Evolutionary conservation across 768 basidiomycete species (phyloP).

Genomic region (Mrakia hoshinonis): DNA sequence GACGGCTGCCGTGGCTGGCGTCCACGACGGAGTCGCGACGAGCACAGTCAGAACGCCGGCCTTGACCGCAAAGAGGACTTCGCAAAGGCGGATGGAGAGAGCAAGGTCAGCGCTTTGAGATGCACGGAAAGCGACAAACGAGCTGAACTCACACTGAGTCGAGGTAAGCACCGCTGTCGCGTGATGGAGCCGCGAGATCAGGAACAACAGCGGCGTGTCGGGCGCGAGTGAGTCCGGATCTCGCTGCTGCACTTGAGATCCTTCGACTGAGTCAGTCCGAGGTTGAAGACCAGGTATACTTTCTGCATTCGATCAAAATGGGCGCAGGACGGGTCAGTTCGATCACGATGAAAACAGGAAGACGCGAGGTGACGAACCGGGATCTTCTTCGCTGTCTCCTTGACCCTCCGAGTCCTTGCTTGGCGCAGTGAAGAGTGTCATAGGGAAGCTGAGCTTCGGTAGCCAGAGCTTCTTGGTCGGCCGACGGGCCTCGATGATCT

Average conservation of each 20-base stretch:
- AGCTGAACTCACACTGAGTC: constrained; percentile 7
- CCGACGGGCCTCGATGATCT: constrained; percentile 10
- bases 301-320: not conserved
- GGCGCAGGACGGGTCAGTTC: not conserved
- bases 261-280: constrained; percentile 10
- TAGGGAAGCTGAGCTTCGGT: constrained; percentile 4
- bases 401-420: constrained; percentile 16
- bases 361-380: not conserved
- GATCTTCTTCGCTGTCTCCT: constrained; percentile 5
- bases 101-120: not conserved
- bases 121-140: too few species aligned
- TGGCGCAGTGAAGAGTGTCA: constrained; percentile 7
- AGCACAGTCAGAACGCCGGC: constrained; percentile 53
- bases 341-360: not conserved
- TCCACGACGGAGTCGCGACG: constrained; percentile 24
- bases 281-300: constrained; percentile 17
- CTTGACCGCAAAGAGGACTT: constrained; percentile 58
- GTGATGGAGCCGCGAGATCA: not conserved
- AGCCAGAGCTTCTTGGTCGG: constrained; percentile 13
- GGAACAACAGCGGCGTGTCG: not conserved
- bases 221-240: constrained; percentile 25
- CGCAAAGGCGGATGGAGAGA: not conserved
- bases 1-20: constrained; percentile 27
- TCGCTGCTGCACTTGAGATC: constrained; percentile 8
- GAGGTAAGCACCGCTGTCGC: not conserved